phyloP scores from a whole-genome alignment of 805 yeast species.

The Teunomyces gatunensis region DNA sequence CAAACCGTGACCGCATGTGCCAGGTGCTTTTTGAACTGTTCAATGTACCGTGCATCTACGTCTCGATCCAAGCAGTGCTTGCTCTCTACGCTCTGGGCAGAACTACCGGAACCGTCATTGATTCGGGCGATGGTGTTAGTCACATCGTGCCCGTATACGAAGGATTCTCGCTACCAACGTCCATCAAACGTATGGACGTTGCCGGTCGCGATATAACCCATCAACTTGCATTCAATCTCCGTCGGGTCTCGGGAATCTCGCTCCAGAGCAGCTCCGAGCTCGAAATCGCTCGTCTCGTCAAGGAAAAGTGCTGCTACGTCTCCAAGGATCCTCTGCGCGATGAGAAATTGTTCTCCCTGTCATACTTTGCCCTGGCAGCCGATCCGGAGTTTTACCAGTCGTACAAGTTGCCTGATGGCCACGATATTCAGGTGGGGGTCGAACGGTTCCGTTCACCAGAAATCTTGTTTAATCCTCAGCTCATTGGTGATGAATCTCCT shows the following conservation, averaged over 20 bases:
- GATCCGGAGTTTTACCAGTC: constrained; percentile 25
- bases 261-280: constrained; percentile 72
- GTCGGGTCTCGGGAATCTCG: constrained; percentile 60
- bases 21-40: constrained; percentile 71
- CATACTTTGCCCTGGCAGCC: constrained; percentile 12
- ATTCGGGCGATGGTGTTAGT: constrained; percentile 91
- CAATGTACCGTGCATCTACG: constrained; percentile 72
- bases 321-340: constrained; percentile 56
- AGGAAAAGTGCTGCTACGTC: constrained; percentile 71
- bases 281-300: constrained; percentile 75
- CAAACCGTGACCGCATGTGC: constrained; percentile 58
- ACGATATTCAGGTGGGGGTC: constrained; percentile 56
- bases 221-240: constrained; percentile 62
- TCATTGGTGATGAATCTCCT: constrained; percentile 70
- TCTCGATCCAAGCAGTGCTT: constrained; percentile 73
- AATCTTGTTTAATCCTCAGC: constrained; percentile 74
- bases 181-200: constrained; percentile 70
- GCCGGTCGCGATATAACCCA: constrained; percentile 89
- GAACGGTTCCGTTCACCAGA: constrained; percentile 78
- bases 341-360: constrained; percentile 44
- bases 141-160: constrained; percentile 87
- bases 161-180: constrained; percentile 76
- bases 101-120: constrained; percentile 87
- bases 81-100: constrained; percentile 85
- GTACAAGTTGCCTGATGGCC: constrained; percentile 84